These are phyloP conservation scores for Infundibulicybe gibba DNA, from an alignment of 768 basidiomycete species.

Conservation along the genomic window DNA sequence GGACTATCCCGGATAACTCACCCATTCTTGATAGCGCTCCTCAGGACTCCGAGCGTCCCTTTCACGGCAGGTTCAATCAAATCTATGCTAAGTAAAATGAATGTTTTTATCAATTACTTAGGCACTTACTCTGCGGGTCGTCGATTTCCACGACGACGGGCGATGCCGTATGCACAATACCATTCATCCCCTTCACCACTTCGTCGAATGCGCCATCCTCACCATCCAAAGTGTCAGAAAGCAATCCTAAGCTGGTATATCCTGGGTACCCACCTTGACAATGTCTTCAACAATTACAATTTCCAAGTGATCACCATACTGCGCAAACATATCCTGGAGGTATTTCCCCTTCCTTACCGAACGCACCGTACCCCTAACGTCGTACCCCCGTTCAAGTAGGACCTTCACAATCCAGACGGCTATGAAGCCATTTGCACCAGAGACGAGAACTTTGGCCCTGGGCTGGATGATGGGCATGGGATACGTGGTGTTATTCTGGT, in stretches of 20 bases:
- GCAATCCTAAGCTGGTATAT: neutral
- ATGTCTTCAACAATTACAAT: too few relatives aligned
- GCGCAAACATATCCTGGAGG: too few relatives aligned
- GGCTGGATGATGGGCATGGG: slow-evolving; percentile 28
- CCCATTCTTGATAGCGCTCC: slow-evolving; percentile 54
- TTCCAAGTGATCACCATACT: too few relatives aligned
- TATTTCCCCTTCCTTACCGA: slow-evolving; percentile 55
- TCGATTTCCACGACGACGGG: slow-evolving; percentile 44
- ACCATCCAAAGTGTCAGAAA: neutral
- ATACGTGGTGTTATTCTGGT: too few relatives aligned
- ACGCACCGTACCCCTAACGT: too few relatives aligned
- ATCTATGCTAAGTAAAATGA: slow-evolving; percentile 70
- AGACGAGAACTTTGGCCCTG: slow-evolving; percentile 32
- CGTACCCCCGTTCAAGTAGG: slow-evolving; percentile 59
- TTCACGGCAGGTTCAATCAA: too few relatives aligned
- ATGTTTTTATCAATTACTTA: neutral
- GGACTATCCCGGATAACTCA: slow-evolving; percentile 16
- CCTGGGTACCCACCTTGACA: slow-evolving; percentile 7
- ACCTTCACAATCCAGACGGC: slow-evolving; percentile 53
- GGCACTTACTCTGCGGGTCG: slow-evolving; percentile 24
- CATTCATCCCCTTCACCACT: slow-evolving; percentile 65
- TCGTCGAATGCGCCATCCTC: slow-evolving; percentile 66
- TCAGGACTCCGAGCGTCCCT: slow-evolving; percentile 63
- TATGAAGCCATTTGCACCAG: slow-evolving; percentile 63
- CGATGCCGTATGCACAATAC: slow-evolving; percentile 59